Base-by-base conservation (phyloP, 345 rosid genomes). In the Orychophragmus violaceus region DNA sequence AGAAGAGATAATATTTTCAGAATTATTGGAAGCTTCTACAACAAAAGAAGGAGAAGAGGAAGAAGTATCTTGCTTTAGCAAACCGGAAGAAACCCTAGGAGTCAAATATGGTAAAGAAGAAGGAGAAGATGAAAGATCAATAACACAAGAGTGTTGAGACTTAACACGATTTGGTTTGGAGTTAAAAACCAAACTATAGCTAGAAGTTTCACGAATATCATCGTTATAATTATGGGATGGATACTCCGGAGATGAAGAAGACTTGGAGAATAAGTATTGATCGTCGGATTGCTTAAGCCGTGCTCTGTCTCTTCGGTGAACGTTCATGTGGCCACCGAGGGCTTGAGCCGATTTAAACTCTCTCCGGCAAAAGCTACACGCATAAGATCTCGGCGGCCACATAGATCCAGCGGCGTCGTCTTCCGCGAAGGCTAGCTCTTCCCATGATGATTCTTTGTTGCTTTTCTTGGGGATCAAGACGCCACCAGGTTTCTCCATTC, bases 361-460 rank as follows among this genome's bases (percentile, higher is more conserved):
- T 79, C 95, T 78, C 58, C 83, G 81, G 58, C 97, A 90, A 33
- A 88, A 88, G 82, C 85, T 88, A 57, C 97, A 90, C 48, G 89
- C 69, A 70, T 90, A 88, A 68, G 87, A 88, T 81, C 96, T 89
- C 14, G 97, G 96, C n/a, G 97, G 97, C 96, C 97, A 91, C 66
- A 82, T 53, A 19, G 83, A 28, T 35, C 92, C 92, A 1, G 87
- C 80, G 0, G 93, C 83, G 71, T 91, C 97, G 64, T 91, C 97
- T 75, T 83, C 88, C 0, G 96, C 91, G 48, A 91, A 91, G 59
- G 91, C 97, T 49, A 81, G 83, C 77, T 91, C 97, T 81, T 91
- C 94, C 96, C 94, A 91, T 1, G 98, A 92, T 45, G 77, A 52
- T n/a, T 52, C 73, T 60, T 67, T 60, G 25, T 50, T 49, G 55